Evolutionary conservation across 345 rosid genomes (phyloP), one percentile per base, ranked within the genome.

Genomic region (Iberis pinnata): DNA sequence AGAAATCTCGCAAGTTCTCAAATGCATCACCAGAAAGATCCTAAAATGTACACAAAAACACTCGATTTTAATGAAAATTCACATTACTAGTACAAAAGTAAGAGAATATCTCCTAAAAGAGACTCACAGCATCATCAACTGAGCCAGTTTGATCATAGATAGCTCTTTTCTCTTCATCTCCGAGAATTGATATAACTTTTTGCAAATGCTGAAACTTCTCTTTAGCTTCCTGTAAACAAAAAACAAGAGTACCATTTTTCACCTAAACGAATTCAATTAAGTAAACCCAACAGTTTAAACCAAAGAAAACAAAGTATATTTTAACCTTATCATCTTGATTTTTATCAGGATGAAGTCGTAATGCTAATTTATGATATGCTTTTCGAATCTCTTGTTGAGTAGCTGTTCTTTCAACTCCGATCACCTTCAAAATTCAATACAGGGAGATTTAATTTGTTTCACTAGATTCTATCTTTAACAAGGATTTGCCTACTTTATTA

Each of bases 151-250:
- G 85, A 49, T 86, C 96, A 70, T 88, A 86, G 7, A 88, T 44
- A 0, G 83, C 86, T 4, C 89, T 72, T 60, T 88, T 88, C 74
- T 88, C 94, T 60, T 79, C 84, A 67, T 93, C 96, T 6, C 92
- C 97, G 1, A 88, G 88, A 70, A 93, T 71, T 0, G 94, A 83
- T 17, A 93, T 86, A 64, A 86, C 95, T 71, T 83, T 93, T 63
- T 93, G 95, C 73, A 93, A 63, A 58, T 83, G 90, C 80, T 93
- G 97, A 70, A 88, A 88, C 38, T 88, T 93, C 71, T 83, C 99
- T 56, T 88, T 93, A 37, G 97, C 95, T 44, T 83, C 97, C 98
- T 92, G 43, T 58, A 36, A 8, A 18, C 10, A 43, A 12, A n/a
- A 56, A 14, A n/a, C n/a, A n/a, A 13, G 33, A 12, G 9, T 27